A percentile compares a stretch with the other conserved stretches of the same genome.
These are phyloP conservation scores for Paecilomyces sp. DNA, from an alignment of 2,329 filamentous ascomycete species.

Conservation along the genomic window DNA sequence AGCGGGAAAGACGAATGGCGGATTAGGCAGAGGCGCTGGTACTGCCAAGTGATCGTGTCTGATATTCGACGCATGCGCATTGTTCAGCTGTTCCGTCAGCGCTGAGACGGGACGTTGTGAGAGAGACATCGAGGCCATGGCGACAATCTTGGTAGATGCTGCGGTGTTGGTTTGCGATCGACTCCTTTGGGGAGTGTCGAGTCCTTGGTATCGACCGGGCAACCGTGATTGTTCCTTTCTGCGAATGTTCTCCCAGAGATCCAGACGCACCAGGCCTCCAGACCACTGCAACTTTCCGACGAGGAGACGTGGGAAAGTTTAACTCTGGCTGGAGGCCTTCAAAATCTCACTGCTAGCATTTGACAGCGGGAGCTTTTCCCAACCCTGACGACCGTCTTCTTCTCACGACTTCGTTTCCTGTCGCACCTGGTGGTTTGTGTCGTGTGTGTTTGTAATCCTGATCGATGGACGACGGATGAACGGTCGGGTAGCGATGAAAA, in stretches of 20 bases:
- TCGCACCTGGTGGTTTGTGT: background rate
- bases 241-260: conserved; percentile 7
- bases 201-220: background rate
- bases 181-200: background rate
- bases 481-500: background rate
- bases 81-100: conserved; percentile 21
- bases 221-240: background rate
- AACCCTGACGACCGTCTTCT: background rate
- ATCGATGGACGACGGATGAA: background rate
- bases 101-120: conserved; percentile 22
- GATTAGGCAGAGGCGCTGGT: conserved; percentile 46
- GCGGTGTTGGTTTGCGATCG: conserved; percentile 3
- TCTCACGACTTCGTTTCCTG: background rate
- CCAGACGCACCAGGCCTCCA: conserved; percentile 19
- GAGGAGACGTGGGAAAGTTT: conserved; percentile 14
- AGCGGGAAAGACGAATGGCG: conserved; percentile 58
- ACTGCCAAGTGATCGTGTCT: conserved; percentile 17
- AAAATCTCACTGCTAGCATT: conserved; percentile 14
- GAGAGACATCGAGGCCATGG: conserved; percentile 32
- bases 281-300: conserved; percentile 17
- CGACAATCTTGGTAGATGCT: background rate
- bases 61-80: conserved; percentile 10
- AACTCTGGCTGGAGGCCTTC: conserved; percentile 20
- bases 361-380: conserved; percentile 4
- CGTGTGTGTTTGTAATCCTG: background rate